Evolutionary conservation across 2,329 filamentous ascomycete genomes (phyloP), one percentile per base, ranked within the genome.

Genomic region (Neofusicoccum ribis): DNA sequence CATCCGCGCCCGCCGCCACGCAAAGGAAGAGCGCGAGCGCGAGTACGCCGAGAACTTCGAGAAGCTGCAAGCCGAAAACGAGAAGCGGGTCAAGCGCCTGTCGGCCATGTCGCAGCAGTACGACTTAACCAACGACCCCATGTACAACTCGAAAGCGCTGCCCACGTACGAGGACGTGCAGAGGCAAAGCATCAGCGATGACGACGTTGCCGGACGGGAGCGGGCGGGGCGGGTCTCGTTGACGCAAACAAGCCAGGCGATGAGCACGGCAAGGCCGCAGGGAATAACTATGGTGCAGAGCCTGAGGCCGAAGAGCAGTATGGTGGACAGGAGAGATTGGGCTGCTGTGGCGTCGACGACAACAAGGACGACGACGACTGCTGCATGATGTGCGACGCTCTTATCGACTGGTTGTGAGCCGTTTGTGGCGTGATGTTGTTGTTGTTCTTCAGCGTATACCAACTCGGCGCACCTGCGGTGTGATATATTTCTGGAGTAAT

Each of bases 31-130:
- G 34, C 44, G 36, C 7, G 41, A 50, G 15, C 52, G 27, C 20
- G 63, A 65, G n/a, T 65, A 60, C 63, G 52, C 41, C 31, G 34
- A 31, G 12, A 52, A 65, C 54, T 65, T 65, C 37, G 52, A 59
- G 12, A 7, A 9, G 7, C 39, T 59, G 14, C 37, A 34, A 5
- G 9, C 9, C 11, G 63, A 59, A 17, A 65, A 65, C 54, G 52
- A 59, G 52, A 34, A 59, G 14, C 52, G 63, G 34, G 51, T 65
- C 14, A 43, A 54, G 27, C 60, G 49, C 23, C n/a, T 63, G 27
- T 31, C 27, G 27, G 27, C 27, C 27, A 31, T 31, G 27, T 31
- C 27, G 27, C 27, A 31, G 27, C 27, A 31, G 27, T 31, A 31
- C 27, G 6, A 7, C 27, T 7, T 31, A 7, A 7, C 1, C 27